Evolutionary conservation across 2,329 filamentous ascomycete species (phyloP).

Genomic region (Cephalotrichum gorgonifer): DNA sequence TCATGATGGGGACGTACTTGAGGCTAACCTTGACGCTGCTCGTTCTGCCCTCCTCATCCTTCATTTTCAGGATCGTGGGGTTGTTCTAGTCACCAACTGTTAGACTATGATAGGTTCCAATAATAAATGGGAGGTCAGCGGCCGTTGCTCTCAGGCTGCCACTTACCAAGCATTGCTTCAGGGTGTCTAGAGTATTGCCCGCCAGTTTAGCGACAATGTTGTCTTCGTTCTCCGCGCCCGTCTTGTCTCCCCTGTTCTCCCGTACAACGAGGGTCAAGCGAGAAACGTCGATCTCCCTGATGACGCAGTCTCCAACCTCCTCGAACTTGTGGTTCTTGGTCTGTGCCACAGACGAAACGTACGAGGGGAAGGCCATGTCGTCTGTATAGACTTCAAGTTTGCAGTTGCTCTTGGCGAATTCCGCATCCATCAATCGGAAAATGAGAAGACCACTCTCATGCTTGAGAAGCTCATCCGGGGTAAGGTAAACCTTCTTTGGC

Average conservation of each 20-base stretch:
- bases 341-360: conserved; percentile 67
- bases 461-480: conserved; percentile 67
- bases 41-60: conserved; percentile 62
- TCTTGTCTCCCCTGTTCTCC: conserved; percentile 61
- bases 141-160: background rate
- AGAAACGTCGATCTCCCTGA: conserved; percentile 95
- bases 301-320: conserved; percentile 90
- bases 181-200: conserved; percentile 75
- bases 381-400: conserved; percentile 87
- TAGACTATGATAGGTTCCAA: background rate
- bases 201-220: conserved; percentile 71
- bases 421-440: conserved; percentile 86
- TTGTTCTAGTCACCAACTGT: conserved; percentile 60
- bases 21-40: conserved; percentile 83
- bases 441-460: conserved; percentile 89
- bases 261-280: conserved; percentile 80
- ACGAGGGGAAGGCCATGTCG: conserved; percentile 87
- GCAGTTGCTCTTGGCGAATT: conserved; percentile 65
- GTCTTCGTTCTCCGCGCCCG: conserved; percentile 60
- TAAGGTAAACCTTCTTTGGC: conserved; percentile 68
- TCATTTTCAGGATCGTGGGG: conserved; percentile 71
- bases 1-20: conserved; percentile 89
- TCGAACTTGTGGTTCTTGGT: conserved; percentile 64
- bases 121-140: no score
- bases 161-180: conserved; percentile 77